These are phyloP conservation scores for Acanthamoeba culbertsoni DNA, from an alignment of 208 protist genomes.

Conservation along the genomic window DNA sequence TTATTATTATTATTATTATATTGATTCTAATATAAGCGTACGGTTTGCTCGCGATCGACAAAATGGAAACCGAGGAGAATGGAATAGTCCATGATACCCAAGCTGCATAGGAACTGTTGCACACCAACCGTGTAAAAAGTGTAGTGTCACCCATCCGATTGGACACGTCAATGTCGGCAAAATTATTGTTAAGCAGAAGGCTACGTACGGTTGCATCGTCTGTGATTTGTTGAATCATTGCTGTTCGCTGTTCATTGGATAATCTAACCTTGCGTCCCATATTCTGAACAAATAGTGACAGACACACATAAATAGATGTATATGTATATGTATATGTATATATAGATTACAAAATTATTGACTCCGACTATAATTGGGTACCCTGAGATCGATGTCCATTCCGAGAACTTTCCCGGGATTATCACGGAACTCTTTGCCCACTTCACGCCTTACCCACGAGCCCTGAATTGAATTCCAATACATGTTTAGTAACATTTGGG, in stretches of 20 bases:
- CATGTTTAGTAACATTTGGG: too few species aligned
- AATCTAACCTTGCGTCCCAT: constrained; percentile 10
- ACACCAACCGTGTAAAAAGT: not conserved
- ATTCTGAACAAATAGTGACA: not conserved
- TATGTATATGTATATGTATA: too few species aligned
- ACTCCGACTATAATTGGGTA: not conserved
- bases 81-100: constrained; percentile 40
- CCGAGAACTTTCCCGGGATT: constrained; percentile 8
- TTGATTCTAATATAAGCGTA: not conserved
- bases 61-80: constrained; percentile 26
- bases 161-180: not conserved
- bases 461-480: not conserved
- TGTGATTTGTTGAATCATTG: not conserved
- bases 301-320: not conserved
- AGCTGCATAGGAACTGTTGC: constrained; percentile 14
- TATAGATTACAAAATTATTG: too few species aligned
- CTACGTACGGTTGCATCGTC: not conserved
- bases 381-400: constrained; percentile 21
- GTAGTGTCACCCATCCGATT: not conserved
- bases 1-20: too few species aligned
- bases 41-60: not conserved
- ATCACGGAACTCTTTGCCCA: not conserved
- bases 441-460: constrained; percentile 29
- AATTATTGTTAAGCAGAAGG: not conserved
- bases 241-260: not conserved